These are phyloP conservation scores for Schizophyllum amplum DNA, from an alignment of 1,284 basidiomycete genomes.

Conservation along the genomic window DNA sequence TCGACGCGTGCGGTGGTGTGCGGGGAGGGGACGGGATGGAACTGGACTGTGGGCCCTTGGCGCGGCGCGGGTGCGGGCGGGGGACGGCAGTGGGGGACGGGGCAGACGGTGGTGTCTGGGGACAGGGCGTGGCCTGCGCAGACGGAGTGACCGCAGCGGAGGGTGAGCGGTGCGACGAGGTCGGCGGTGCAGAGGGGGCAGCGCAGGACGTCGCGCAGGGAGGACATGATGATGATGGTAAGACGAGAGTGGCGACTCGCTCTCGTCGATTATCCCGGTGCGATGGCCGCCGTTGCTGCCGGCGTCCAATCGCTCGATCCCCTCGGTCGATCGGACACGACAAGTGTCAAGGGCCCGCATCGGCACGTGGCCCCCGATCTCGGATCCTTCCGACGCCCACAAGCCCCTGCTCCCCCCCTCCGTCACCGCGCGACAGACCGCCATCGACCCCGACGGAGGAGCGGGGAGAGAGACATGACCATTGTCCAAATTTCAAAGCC, in stretches of 20 bases:
- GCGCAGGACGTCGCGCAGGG: slow-evolving; percentile 19
- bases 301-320: slow-evolving; percentile 7
- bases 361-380: neutral
- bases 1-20: slow-evolving; percentile 28
- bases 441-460: neutral
- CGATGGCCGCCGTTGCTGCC: slow-evolving; percentile 5
- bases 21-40: slow-evolving; percentile 10
- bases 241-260: neutral
- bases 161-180: slow-evolving; percentile 26
- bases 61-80: slow-evolving; percentile 12
- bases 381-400: too few relatives aligned
- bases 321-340: slow-evolving; percentile 2
- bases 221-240: slow-evolving; percentile 10
- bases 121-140: slow-evolving; percentile 24
- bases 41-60: slow-evolving; percentile 9
- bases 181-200: slow-evolving; percentile 26
- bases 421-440: neutral
- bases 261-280: neutral
- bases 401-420: too few relatives aligned
- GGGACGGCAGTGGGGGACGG: slow-evolving; percentile 21
- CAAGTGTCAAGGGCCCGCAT: neutral
- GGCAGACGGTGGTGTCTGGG: slow-evolving; percentile 15
- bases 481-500: neutral
- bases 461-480: neutral
- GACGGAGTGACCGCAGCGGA: slow-evolving; percentile 35